These are phyloP conservation scores for Schizonepeta tenuifolia DNA, from an alignment of 257 asterid species.

Conservation along the genomic window DNA sequence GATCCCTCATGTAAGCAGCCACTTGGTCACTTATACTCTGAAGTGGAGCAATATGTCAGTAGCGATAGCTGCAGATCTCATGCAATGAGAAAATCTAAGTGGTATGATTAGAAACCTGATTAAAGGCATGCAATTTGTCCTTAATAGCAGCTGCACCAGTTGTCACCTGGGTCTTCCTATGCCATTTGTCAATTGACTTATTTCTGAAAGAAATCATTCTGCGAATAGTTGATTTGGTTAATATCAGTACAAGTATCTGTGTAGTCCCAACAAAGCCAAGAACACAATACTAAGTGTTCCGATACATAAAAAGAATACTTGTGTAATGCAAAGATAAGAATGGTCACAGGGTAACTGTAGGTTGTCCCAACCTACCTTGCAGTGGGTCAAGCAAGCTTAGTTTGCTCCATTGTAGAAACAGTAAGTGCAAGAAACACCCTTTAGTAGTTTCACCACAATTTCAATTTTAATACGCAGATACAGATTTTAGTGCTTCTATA, in stretches of 20 bases:
- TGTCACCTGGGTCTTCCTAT: slow-evolving; percentile 89
- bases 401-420: not conserved
- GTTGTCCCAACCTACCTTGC: not conserved
- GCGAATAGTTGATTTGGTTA: slow-evolving; percentile 27
- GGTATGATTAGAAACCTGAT: slow-evolving; percentile 66
- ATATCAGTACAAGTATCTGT: slow-evolving; percentile 2
- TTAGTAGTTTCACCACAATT: not conserved
- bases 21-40: slow-evolving; percentile 95
- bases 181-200: slow-evolving; percentile 95
- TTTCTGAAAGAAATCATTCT: slow-evolving; percentile 84
- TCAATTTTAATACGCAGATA: not conserved
- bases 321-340: not conserved
- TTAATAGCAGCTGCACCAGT: slow-evolving; percentile 95
- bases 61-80: slow-evolving; percentile 14
- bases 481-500: not conserved
- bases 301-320: not conserved
- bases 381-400: not conserved
- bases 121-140: slow-evolving; percentile 91
- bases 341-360: not conserved
- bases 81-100: slow-evolving; percentile 18
- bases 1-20: slow-evolving; percentile 92
- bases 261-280: slow-evolving; percentile 8
- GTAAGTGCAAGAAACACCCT: not conserved
- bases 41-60: slow-evolving; percentile 38
- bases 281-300: not conserved